phyloP scores from a whole-genome alignment of 2,329 filamentous ascomycete species.

The Aspergillus sclerotialis region DNA sequence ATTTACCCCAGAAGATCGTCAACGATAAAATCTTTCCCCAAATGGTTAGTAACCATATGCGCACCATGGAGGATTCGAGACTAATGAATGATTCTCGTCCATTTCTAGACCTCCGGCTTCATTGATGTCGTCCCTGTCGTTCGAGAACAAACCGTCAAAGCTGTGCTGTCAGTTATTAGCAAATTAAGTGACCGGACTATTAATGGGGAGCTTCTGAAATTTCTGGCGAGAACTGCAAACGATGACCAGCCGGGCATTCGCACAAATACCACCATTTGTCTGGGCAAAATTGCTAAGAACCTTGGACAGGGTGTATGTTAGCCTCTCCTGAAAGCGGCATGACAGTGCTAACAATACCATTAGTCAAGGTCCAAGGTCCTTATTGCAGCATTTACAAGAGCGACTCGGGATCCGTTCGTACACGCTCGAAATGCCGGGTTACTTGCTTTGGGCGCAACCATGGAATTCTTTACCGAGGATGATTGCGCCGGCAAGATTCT shows the following conservation, averaged over 20 bases:
- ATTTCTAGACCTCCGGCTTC: conserved; percentile 86
- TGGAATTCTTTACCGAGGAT: conserved; percentile 80
- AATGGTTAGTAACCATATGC: conserved; percentile 52
- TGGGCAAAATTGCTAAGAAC: conserved; percentile 92
- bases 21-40: conserved; percentile 97
- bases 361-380: conserved; percentile 82
- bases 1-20: conserved; percentile 76
- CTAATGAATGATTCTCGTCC: not conserved
- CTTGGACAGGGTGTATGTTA: conserved; percentile 55
- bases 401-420: conserved; percentile 86
- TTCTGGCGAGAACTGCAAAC: conserved; percentile 92
- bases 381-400: conserved; percentile 82
- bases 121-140: conserved; percentile 86
- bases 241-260: conserved; percentile 96
- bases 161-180: conserved; percentile 74
- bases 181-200: conserved; percentile 90
- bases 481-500: conserved; percentile 80
- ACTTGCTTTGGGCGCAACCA: conserved; percentile 76
- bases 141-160: conserved; percentile 91
- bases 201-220: conserved; percentile 84
- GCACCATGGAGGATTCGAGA: no score
- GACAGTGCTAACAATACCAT: conserved; percentile 17
- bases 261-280: conserved; percentile 95
- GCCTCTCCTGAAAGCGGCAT: no score
- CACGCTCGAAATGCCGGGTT: conserved; percentile 87